Conservation (phyloP, 1,284 basidiomycete genomes). For the Athelia psychrophila region DNA sequence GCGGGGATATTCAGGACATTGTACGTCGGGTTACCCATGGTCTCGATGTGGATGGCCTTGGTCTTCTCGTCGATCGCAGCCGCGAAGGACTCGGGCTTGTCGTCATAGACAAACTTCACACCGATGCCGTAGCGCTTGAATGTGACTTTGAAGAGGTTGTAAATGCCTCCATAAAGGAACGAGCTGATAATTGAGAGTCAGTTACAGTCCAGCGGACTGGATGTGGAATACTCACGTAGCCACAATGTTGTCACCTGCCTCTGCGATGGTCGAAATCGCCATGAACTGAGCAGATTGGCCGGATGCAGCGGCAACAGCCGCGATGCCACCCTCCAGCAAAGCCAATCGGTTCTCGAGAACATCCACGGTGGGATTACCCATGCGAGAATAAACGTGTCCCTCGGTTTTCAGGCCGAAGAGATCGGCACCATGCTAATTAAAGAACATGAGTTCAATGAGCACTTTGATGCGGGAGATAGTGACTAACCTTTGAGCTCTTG, state of each 20-base stretch:
- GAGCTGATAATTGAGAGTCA: slow-evolving; percentile 33
- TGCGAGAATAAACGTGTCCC: too few species aligned
- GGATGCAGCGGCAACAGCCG: slow-evolving; percentile 80
- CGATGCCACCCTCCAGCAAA: slow-evolving; percentile 79
- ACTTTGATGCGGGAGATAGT: background rate
- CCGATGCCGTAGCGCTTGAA: too few species aligned
- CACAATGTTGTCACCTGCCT: too few species aligned
- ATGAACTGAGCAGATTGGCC: too few species aligned
- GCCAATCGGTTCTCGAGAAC: slow-evolving; percentile 86
- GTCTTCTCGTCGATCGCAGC: slow-evolving; percentile 77
- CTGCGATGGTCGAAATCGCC: too few species aligned
- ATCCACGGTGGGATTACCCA: slow-evolving; percentile 76
- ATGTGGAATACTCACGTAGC: too few species aligned
- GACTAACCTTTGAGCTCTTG: slow-evolving; percentile 63
- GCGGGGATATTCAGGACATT: slow-evolving; percentile 68
- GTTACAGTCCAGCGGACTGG: too few species aligned
- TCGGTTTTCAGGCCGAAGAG: slow-evolving; percentile 82
- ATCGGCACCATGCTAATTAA: slow-evolving; percentile 71
- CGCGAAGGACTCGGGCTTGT: too few species aligned
- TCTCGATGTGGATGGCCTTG: slow-evolving; percentile 74
- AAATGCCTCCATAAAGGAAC: too few species aligned
- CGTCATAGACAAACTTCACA: too few species aligned
- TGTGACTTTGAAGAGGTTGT: too few species aligned
- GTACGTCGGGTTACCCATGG: slow-evolving; percentile 87
- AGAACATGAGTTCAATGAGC: background rate